Percentiles rank a stretch among this genome's conserved stretches.
Evolutionary conservation across 176 grass and related monocot genomes (phyloP).

Genomic region (Carex myosuroides): DNA sequence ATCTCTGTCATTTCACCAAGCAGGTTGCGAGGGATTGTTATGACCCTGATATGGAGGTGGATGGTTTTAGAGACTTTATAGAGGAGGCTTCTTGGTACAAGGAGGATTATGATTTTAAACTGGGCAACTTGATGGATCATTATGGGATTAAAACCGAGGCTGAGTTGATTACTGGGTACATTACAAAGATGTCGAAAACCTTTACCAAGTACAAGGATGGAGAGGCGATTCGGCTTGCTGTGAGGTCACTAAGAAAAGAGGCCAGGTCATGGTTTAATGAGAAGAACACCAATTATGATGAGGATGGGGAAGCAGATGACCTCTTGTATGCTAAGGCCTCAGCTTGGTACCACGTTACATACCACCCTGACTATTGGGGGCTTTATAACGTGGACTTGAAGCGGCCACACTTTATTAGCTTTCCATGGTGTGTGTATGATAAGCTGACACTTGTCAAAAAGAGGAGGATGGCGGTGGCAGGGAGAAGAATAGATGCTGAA

Average conservation of each 20-base stretch:
- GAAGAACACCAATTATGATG: slow-evolving; percentile 9
- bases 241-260: slow-evolving; percentile 74
- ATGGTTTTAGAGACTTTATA: slow-evolving; percentile 48
- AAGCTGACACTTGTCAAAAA: slow-evolving; percentile 57
- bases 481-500: slow-evolving; percentile 24
- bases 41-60: slow-evolving; percentile 69
- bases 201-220: slow-evolving; percentile 71
- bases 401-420: slow-evolving; percentile 68
- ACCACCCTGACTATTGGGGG: slow-evolving; percentile 54
- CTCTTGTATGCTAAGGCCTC: slow-evolving; percentile 61
- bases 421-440: slow-evolving; percentile 82
- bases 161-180: slow-evolving; percentile 74
- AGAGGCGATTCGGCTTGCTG: slow-evolving; percentile 58
- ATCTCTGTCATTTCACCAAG: slow-evolving; percentile 38
- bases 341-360: slow-evolving; percentile 87
- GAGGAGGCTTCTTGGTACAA: slow-evolving; percentile 45
- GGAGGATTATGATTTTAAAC: slow-evolving; percentile 79
- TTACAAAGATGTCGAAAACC: slow-evolving; percentile 76
- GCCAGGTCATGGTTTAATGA: slow-evolving; percentile 66
- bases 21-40: slow-evolving; percentile 54
- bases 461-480: slow-evolving; percentile 18
- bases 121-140: slow-evolving; percentile 86
- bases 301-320: slow-evolving; percentile 28
- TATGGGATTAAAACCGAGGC: slow-evolving; percentile 87
- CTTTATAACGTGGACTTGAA: slow-evolving; percentile 48